Conservation (phyloP, 1,139 yeast species). For the Blastobotrys arbuscula region DNA sequence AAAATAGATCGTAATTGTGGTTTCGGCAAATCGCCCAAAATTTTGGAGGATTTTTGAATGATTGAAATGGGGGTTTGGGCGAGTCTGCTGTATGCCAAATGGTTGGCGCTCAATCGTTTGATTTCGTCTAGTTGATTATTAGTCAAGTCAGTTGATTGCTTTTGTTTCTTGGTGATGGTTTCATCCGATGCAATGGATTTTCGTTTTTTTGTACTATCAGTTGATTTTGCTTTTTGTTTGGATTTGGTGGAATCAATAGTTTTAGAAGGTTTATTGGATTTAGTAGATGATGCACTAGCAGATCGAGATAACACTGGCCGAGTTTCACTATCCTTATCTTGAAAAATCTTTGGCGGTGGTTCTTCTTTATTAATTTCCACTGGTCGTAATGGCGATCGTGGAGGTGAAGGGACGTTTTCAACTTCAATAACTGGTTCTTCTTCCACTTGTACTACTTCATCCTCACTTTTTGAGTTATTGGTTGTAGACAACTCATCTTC, state of each 20-base stretch:
- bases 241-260: background rate
- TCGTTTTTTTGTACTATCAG: background rate
- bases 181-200: background rate
- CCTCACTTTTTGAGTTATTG: background rate
- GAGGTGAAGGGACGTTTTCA: too few relatives aligned
- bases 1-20: constrained; percentile 39
- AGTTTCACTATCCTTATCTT: too few relatives aligned
- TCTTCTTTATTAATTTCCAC: background rate
- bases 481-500: constrained; percentile 27
- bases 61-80: constrained; percentile 78
- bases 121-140: constrained; percentile 40
- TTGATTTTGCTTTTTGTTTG: background rate
- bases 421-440: too few relatives aligned
- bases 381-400: background rate
- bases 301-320: background rate
- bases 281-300: background rate
- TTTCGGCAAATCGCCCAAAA: constrained; percentile 25
- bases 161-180: background rate
- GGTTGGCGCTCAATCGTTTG: constrained; percentile 56
- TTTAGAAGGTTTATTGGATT: background rate
- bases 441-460: background rate
- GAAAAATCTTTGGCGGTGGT: background rate
- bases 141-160: background rate
- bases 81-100: constrained; percentile 82
- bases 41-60: constrained; percentile 48